Evolutionary conservation across 140 eudicot species (phyloP).

Genomic region (Oenanthe javanica): DNA sequence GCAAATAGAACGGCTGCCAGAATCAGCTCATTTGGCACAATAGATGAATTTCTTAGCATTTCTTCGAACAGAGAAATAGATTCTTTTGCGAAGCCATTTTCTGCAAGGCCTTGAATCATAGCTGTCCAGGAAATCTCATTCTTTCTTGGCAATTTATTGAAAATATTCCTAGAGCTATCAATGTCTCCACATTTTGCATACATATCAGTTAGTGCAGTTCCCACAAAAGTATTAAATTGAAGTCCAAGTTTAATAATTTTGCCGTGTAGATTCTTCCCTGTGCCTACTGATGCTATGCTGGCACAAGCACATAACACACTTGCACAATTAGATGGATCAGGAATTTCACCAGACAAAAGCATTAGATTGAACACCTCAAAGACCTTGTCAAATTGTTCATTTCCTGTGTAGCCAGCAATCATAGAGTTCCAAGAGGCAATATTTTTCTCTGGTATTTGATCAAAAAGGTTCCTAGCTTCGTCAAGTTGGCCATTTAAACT

Average conservation of each 20-base stretch:
- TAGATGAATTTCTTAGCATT: constrained; percentile 29
- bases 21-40: constrained; percentile 55
- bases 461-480: constrained; percentile 50
- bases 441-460: constrained; percentile 36
- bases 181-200: constrained; percentile 66
- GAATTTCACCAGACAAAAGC: constrained; percentile 49
- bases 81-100: constrained; percentile 60
- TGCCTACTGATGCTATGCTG: constrained; percentile 45
- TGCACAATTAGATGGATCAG: constrained; percentile 51
- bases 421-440: constrained; percentile 64
- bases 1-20: constrained; percentile 53
- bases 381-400: constrained; percentile 40
- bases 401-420: constrained; percentile 45
- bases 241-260: constrained; percentile 51
- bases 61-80: constrained; percentile 43
- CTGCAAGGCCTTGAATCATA: constrained; percentile 85
- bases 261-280: constrained; percentile 52
- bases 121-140: constrained; percentile 77
- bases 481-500: constrained; percentile 42
- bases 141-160: constrained; percentile 27
- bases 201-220: constrained; percentile 66
- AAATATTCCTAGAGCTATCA: constrained; percentile 36
- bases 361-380: constrained; percentile 43
- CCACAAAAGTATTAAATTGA: constrained; percentile 41
- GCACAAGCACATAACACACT: constrained; percentile 67